Evolutionary conservation across 176 grass and related monocot species (phyloP).

Genomic region (bread wheat (Triticum aestivum)): IWGSC_CS_RefSeq_v2.1 NC_057809.1:507180221-507180720

Average conservation of each 20-base stretch:
- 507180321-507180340: too few relatives aligned
- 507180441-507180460: conserved; percentile 89
- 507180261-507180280: too few relatives aligned
- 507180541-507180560: conserved; percentile 70
- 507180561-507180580: conserved; percentile 89
- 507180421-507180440: conserved; percentile 78
- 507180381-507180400: neutral
- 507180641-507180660: conserved; percentile 72
- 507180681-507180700: conserved; percentile 38
- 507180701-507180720: conserved; percentile 35
- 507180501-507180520: conserved; percentile 74
- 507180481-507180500: conserved; percentile 72
- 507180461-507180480: conserved; percentile 91
- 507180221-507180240: neutral
- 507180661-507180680: conserved; percentile 36
- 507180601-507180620: conserved; percentile 64
- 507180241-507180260: too few relatives aligned
- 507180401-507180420: conserved; percentile 87
- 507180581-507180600: conserved; percentile 89
- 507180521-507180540: conserved; percentile 48
- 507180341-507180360: neutral
- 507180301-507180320: too few relatives aligned
- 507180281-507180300: neutral
- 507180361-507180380: neutral
- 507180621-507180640: conserved; percentile 79